Percentiles rank a stretch among this genome's conserved stretches.
Evolutionary conservation across 2,329 filamentous ascomycete genomes (phyloP).

Genomic region (Xylaria sp.): DNA sequence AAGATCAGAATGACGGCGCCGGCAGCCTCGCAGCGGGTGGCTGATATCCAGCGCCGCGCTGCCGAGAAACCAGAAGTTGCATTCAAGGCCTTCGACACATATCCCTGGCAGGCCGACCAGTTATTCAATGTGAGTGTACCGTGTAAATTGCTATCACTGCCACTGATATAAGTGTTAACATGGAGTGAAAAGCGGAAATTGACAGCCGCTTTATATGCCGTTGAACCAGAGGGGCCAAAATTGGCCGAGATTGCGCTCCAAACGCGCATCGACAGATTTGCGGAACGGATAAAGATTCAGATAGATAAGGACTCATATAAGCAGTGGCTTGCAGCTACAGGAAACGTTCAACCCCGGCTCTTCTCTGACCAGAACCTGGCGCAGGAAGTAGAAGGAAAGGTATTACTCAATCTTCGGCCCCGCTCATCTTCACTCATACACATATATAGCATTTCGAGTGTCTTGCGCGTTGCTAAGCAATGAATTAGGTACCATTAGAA

Average conservation of each 20-base stretch:
- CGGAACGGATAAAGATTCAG: conserved; percentile 44
- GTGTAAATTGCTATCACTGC: background rate
- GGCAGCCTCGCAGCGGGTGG: conserved; percentile 27
- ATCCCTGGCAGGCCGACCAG: conserved; percentile 47
- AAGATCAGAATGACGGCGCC: conserved; percentile 36
- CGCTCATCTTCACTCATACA: background rate
- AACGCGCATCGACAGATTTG: conserved; percentile 43
- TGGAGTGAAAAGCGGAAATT: conserved; percentile 25
- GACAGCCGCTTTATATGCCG: conserved; percentile 29
- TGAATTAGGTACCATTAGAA: conserved; percentile 25
- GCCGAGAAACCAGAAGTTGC: conserved; percentile 43
- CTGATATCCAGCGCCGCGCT: conserved; percentile 43
- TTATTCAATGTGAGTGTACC: conserved; percentile 43
- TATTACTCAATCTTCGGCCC: conserved; percentile 25
- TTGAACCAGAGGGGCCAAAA: conserved; percentile 23
- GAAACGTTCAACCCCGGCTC: conserved; percentile 36
- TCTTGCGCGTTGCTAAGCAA: conserved; percentile 14
- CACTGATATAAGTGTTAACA: background rate
- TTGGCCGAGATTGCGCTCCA: conserved; percentile 42
- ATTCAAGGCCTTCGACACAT: conserved; percentile 47
- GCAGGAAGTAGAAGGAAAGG: conserved; percentile 38
- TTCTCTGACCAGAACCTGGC: conserved; percentile 43
- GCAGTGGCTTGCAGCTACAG: conserved; percentile 41
- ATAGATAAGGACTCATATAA: conserved; percentile 44
- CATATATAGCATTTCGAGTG: background rate